Conservation (phyloP, 106 monocot species). For the Dendrobium officinale region DNA sequence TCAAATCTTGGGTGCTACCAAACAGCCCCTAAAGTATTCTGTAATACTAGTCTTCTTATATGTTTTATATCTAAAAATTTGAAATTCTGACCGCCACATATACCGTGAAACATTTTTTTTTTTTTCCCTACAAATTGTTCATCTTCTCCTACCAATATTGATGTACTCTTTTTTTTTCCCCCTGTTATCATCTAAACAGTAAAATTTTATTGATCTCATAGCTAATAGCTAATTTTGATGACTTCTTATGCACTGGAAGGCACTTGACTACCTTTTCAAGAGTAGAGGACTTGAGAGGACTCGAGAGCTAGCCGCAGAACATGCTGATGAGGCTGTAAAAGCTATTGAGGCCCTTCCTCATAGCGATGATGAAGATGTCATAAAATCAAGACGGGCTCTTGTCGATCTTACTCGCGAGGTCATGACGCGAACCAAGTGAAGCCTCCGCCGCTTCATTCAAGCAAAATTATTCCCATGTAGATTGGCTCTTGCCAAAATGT, state of each 20-base stretch:
- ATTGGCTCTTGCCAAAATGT: too few species aligned
- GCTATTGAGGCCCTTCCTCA: constrained; percentile 46
- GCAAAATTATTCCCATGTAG: not conserved
- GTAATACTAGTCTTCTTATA: too few species aligned
- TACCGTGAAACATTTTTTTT: too few species aligned
- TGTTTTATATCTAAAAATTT: too few species aligned
- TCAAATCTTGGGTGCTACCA: too few species aligned
- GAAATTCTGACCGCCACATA: too few species aligned
- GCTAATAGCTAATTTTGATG: not conserved
- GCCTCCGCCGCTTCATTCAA: not conserved
- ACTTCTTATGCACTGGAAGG: constrained; percentile 24
- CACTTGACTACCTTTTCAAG: constrained; percentile 56
- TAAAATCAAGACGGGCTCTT: constrained; percentile 39
- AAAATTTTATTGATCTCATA: not conserved
- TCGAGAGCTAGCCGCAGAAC: constrained; percentile 36
- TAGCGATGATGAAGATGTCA: constrained; percentile 34
- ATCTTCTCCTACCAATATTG: too few species aligned
- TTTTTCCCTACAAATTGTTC: too few species aligned
- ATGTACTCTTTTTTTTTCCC: not conserved
- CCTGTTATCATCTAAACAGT: not conserved
- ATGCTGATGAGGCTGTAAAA: constrained; percentile 29
- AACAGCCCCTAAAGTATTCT: too few species aligned
- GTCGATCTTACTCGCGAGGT: constrained; percentile 36
- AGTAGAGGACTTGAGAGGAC: constrained; percentile 67
- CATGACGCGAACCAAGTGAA: constrained; percentile 36